Evolutionary conservation across 768 basidiomycete species (phyloP), one percentile per base, ranked within the genome.

Genomic region (Russula virescens): DNA sequence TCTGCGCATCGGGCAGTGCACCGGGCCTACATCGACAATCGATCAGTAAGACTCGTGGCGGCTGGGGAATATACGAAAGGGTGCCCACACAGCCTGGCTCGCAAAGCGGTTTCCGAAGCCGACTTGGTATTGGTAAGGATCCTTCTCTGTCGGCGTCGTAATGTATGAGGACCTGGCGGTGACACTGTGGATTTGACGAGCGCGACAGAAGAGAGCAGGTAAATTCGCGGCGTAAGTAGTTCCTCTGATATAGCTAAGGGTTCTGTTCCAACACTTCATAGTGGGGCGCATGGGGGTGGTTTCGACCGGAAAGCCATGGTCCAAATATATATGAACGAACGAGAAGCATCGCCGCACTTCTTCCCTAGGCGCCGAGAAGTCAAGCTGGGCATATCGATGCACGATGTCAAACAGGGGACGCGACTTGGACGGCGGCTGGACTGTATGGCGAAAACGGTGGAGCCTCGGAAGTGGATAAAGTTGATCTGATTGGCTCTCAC

Each of bases 41-140:
- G 1, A 34, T 51, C 31, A 60, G n/a, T 28, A 8, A 34, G 13
- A 18, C 19, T 26, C 38, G 7, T 26, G 9, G 1, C 47, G 19
- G 21, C 48, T 26, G 10, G 11, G 16, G 28, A 45, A 13, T 49
- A 1, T n/a, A 11, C 10, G 10, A 38, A 35, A 31, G 16, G 18
- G 6, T 7, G 74, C 81, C 56, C 62, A 83, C 83, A 84, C 71
- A 6, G 82, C 81, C 63, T 84, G 82, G 63, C 77, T 79, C 9
- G 79, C 81, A 65, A 84, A 84, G 10, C 75, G 74, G 61, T 83
- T 84, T 3, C 82, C 83, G 58, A 85, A 84, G 7, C 83, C 83
- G 5, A 80, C 77, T 67, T 84, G 82, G 67, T 86, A 84, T 23
- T 67, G 67, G 69, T 85, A 84, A 0, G 83, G 83, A 61, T 85